Base-by-base conservation (phyloP, 257 asterid genomes). In the Paraleonurus japonicus region DNA sequence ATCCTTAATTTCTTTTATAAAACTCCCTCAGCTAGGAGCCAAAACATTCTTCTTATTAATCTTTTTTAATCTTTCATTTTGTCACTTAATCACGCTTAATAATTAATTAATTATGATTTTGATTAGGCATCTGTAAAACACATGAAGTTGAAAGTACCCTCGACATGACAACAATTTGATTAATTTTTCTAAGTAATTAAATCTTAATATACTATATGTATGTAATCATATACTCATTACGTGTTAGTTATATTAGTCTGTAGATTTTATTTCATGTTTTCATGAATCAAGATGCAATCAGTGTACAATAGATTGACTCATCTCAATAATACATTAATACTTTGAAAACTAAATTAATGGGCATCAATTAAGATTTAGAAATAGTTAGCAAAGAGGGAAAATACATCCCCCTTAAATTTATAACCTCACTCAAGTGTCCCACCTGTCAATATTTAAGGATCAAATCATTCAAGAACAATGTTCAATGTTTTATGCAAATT, bases 391-490 rank as follows among this genome's bases (percentile, higher is more conserved):
- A 4, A 55, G 28, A n/a, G 70, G 76, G 67, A 9, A 50, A 70
- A 79, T 79, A 13, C 83, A 79, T 65, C 77, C 77, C 78, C 77
- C 72, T 58, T 64, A 35, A 35, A 59, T 41, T 58, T 53, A 55
- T 47, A 9, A 43, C 17, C 23, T 3, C 47, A 43, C 27, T 68
- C 32, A 69, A 70, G 50, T 75, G 83, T 70, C 83, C 75, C 80
- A 70, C 80, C 12, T 75, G 80, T 79, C 71, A 71, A 71, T 65
- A 60, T 80, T 75, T 75, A 75, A 71, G 81, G 84, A 71, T 80
- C 81, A 75, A 37, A 54, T 71, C 41, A 66, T 80, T 61, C 32
- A 50, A 67, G 69, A 43, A 37, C 71, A 66, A 41, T 43, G 70
- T 61, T 61, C 78, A 41, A 41, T 75, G 73, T 61, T 67, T 67